Percentiles rank a stretch among this genome's conserved stretches.
These are phyloP conservation scores for Aureobasidium musti DNA, from an alignment of 2,329 filamentous ascomycete genomes.

Conservation along the genomic window DNA sequence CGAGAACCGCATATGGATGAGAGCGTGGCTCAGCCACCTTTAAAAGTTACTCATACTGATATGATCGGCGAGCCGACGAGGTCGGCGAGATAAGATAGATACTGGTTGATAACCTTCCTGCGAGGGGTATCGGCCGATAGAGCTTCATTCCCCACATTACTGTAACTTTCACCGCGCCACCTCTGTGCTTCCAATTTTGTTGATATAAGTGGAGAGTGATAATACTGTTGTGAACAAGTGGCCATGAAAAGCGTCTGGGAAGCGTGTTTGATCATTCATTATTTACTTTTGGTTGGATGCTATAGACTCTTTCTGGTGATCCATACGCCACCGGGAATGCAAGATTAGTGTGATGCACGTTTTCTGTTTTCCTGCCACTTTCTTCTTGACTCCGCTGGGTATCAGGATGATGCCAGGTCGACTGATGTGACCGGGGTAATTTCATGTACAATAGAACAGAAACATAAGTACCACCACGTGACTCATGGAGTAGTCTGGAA, in stretches of 20 bases:
- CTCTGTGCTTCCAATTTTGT: neutral
- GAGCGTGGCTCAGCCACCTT: slow-evolving; percentile 6
- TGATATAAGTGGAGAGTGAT: neutral
- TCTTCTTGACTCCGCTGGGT: neutral
- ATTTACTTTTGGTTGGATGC: slow-evolving; percentile 21
- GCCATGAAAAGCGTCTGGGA: neutral
- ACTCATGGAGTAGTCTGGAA: neutral
- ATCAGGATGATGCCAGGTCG: neutral
- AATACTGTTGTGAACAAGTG: neutral
- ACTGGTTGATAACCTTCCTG: neutral
- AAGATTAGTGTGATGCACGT: neutral
- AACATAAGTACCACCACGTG: neutral
- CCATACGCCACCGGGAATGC: neutral
- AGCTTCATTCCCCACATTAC: slow-evolving; percentile 8
- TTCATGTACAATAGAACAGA: neutral
- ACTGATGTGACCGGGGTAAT: neutral
- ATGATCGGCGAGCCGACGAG: neutral
- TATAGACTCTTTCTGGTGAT: slow-evolving; percentile 3
- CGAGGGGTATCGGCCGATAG: neutral
- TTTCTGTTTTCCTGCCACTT: neutral
- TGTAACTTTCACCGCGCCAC: neutral
- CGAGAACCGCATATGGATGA: neutral
- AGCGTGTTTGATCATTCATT: neutral
- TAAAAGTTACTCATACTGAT: slow-evolving; percentile 4
- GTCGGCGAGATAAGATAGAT: slow-evolving; percentile 9